A percentile compares a stretch with the other conserved stretches of the same genome.
These are phyloP conservation scores for Trichoderma orchidacearum DNA, from an alignment of 495 filamentous ascomycete species.

Conservation along the genomic window DNA sequence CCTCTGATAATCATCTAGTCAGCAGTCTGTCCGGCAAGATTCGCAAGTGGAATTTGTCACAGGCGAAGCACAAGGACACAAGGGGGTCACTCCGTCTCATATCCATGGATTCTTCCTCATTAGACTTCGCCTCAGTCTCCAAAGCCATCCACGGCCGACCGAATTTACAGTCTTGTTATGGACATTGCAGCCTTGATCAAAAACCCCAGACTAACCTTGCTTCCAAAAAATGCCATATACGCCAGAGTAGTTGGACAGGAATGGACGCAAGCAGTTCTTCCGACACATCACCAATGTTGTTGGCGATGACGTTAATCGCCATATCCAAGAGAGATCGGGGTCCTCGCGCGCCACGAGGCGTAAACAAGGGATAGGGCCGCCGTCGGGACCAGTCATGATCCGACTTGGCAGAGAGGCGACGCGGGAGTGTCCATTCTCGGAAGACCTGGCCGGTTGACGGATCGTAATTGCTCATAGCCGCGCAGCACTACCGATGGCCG, in stretches of 20 bases:
- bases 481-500: background rate
- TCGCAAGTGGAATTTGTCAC: no score
- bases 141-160: no score
- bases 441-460: constrained; percentile 2
- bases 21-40: background rate
- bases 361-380: background rate
- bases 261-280: constrained; percentile 2
- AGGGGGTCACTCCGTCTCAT: no score
- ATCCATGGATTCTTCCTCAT: no score
- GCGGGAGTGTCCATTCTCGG: constrained; percentile 1
- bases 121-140: background rate
- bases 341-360: constrained; percentile 2
- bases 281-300: constrained; percentile 6
- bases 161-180: no score
- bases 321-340: constrained; percentile 12
- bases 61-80: no score
- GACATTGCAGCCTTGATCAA: no score
- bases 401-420: background rate
- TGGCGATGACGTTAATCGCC: constrained; percentile 6
- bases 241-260: constrained; percentile 5
- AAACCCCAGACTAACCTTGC: background rate
- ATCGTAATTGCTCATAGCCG: background rate
- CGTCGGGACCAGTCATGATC: background rate
- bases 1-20: background rate
- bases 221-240: constrained; percentile 9